Conservation (phyloP, 768 basidiomycete species). For the Boletus rubropictus region DNA sequence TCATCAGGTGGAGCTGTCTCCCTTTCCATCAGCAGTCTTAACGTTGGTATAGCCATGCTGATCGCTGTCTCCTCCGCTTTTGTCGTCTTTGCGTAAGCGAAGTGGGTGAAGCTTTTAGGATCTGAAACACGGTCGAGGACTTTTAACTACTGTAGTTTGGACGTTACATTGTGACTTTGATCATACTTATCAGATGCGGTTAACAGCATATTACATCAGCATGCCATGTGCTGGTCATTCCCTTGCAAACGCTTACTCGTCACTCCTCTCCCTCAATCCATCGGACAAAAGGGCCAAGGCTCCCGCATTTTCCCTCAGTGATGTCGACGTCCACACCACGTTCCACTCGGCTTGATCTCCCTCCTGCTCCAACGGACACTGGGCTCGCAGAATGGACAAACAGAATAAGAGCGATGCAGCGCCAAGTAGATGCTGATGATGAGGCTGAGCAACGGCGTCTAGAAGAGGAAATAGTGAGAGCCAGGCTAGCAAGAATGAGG, state of each 20-base stretch:
- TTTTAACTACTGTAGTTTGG: background rate
- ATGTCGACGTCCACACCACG: slow-evolving; percentile 30
- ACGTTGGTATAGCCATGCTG: slow-evolving; percentile 25
- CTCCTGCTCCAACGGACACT: slow-evolving; percentile 44
- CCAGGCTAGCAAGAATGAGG: slow-evolving; percentile 41
- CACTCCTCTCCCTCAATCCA: background rate
- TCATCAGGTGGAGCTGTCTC: slow-evolving; percentile 18
- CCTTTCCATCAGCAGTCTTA: slow-evolving; percentile 19
- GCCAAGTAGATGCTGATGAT: slow-evolving; percentile 76
- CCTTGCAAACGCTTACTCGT: background rate
- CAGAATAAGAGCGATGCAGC: slow-evolving; percentile 74
- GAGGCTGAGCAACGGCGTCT: slow-evolving; percentile 70
- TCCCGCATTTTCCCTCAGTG: background rate
- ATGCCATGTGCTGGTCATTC: background rate
- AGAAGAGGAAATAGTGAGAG: slow-evolving; percentile 48
- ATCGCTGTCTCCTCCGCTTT: slow-evolving; percentile 33
- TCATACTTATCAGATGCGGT: no score
- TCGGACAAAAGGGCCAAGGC: background rate
- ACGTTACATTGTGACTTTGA: background rate
- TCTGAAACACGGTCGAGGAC: background rate
- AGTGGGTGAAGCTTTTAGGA: background rate
- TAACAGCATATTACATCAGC: slow-evolving; percentile 24
- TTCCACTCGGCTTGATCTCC: slow-evolving; percentile 34
- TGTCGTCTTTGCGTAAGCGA: slow-evolving; percentile 29
- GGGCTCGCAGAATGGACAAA: slow-evolving; percentile 78